These are phyloP conservation scores for Claviceps maximensis DNA, from an alignment of 2,329 filamentous ascomycete species.

Conservation along the genomic window DNA sequence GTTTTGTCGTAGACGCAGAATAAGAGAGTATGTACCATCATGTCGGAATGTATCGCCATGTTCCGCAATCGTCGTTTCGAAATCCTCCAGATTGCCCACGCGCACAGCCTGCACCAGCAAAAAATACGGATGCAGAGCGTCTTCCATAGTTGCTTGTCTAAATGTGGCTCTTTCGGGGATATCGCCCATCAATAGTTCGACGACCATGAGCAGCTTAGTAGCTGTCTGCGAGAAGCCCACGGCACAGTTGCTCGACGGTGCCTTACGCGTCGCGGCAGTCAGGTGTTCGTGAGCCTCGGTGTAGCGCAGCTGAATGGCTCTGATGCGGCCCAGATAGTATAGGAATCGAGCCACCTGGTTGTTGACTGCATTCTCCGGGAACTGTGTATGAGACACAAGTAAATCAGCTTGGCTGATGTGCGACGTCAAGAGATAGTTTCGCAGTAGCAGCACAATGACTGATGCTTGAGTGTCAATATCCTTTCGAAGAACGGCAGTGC, in stretches of 20 bases:
- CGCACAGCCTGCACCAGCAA: constrained; percentile 88
- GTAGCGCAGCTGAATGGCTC: constrained; percentile 91
- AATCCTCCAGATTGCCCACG: constrained; percentile 89
- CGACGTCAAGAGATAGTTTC: constrained; percentile 91
- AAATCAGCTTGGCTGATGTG: constrained; percentile 96
- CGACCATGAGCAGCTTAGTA: constrained; percentile 90
- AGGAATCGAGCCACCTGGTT: constrained; percentile 96
- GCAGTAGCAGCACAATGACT: constrained; percentile 84
- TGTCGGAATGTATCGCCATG: constrained; percentile 77
- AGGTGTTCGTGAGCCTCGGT: constrained; percentile 94
- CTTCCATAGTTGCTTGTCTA: constrained; percentile 76
- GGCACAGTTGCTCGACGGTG: constrained; percentile 76
- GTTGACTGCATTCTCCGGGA: constrained; percentile 87
- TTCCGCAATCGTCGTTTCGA: constrained; percentile 71
- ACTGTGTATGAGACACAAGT: constrained; percentile 88
- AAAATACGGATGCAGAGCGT: constrained; percentile 83
- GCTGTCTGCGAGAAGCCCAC: constrained; percentile 92
- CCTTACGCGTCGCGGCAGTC: constrained; percentile 86
- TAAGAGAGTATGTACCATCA: constrained; percentile 90
- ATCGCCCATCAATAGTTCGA: constrained; percentile 95
- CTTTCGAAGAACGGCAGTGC: constrained; percentile 92
- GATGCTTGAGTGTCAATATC: constrained; percentile 95
- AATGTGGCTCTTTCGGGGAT: constrained; percentile 93
- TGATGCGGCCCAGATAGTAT: constrained; percentile 93
- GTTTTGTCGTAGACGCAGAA: constrained; percentile 89